Base-by-base conservation (phyloP, 2,329 filamentous ascomycete species). In the Hawksworthiomyces lignivorus region DNA sequence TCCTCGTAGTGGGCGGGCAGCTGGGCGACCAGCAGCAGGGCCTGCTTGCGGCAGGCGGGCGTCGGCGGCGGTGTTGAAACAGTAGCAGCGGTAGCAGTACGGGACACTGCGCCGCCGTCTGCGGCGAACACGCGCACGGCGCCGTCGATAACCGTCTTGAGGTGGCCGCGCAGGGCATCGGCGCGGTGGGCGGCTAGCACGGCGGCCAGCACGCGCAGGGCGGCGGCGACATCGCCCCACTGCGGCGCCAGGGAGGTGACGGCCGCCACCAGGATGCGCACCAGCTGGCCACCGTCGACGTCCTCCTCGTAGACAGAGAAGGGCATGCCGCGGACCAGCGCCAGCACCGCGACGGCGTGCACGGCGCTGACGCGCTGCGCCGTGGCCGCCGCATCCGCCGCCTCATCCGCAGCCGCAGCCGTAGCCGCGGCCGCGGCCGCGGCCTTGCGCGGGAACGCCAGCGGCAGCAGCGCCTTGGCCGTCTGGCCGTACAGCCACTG, bases 301-400 rank as follows among this genome's bases (percentile, higher is more conserved):
- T 79, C 73, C 14, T 69, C 65, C 32, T 74, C 65, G 53, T 75
- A 79, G 15, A 75, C 64, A 2, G 62, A 54, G 39, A 69, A 74
- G 15, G 57, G 58, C 44, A 77, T 64, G 52, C 75, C 65, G 46
- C 64, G 68, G 7, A 75, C 58, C 35, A 73, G 62, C 0, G 68
- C 59, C 5, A 80, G 60, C 6, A 70, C 62, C 3, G 64, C 67
- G 21, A 75, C 61, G 22, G 70, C 64, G 39, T 67, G 68, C 45
- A 68, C 69, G 2, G 54, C 48, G 8, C n/a, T 61, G 50, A 15
- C 51, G 47, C 35, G 54, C 41, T 19, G 38, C 7, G 34, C 37
- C 3, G 20, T 24, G 8, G 20, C 27, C 4, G 10, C 36, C 4
- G 31, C 31, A 26, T 4, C 4, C 21, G 9, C 34, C 1, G 28